A percentile compares a stretch with the other conserved stretches of the same genome.
Evolutionary conservation across 2,329 filamentous ascomycete species (phyloP).

Genomic region (Metarhizium brunneum): DNA sequence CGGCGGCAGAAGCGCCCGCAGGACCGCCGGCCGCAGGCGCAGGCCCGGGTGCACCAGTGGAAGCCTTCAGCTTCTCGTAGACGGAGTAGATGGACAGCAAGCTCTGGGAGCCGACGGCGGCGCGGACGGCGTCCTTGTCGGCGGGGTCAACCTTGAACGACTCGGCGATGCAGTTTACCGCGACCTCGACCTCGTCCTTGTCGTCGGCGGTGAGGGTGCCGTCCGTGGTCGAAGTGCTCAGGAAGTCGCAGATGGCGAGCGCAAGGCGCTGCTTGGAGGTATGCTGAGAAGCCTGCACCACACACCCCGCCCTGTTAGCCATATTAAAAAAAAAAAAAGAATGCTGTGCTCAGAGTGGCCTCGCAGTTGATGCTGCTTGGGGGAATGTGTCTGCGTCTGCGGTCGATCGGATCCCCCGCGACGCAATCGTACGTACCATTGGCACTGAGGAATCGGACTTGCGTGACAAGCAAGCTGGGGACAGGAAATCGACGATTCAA

Average conservation of each 20-base stretch:
- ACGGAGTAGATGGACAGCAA: slow-evolving; percentile 88
- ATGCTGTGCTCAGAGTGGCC: too few species aligned
- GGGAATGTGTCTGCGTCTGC: too few species aligned
- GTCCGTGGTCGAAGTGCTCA: slow-evolving; percentile 73
- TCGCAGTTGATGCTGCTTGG: too few species aligned
- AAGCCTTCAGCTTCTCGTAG: slow-evolving; percentile 84
- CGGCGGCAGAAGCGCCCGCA: slow-evolving; percentile 21
- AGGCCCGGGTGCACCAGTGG: slow-evolving; percentile 28
- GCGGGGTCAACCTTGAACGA: slow-evolving; percentile 89
- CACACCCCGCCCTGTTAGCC: not conserved
- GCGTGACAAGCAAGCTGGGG: not conserved
- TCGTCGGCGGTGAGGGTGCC: slow-evolving; percentile 84
- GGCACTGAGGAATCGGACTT: not conserved
- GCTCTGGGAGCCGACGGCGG: slow-evolving; percentile 77
- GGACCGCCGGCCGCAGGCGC: slow-evolving; percentile 19
- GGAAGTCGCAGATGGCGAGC: slow-evolving; percentile 94
- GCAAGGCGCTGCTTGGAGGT: slow-evolving; percentile 74
- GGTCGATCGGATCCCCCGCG: not conserved
- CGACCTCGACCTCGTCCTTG: slow-evolving; percentile 87
- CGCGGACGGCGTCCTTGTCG: slow-evolving; percentile 61
- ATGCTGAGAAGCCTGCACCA: slow-evolving; percentile 24
- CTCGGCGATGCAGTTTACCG: slow-evolving; percentile 87
- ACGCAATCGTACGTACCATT: slow-evolving; percentile 3
- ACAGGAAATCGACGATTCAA: not conserved
- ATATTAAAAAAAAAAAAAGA: not conserved